These are phyloP conservation scores for Cunninghamia lanceolata DNA, from an alignment of 75 land plant genomes.

Conservation along the genomic window DNA sequence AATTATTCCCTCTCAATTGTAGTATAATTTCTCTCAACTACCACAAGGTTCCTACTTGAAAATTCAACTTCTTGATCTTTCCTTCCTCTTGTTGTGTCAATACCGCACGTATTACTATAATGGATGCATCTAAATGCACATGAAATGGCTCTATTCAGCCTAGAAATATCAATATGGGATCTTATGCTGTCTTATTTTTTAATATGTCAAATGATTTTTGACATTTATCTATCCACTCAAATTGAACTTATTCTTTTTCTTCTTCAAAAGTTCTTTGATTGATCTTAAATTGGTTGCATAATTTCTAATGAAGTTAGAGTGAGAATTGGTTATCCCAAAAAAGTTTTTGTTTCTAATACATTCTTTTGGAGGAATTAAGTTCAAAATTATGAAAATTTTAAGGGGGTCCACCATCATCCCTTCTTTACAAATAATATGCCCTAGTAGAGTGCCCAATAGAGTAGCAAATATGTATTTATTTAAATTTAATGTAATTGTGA, in stretches of 20 bases:
- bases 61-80: not conserved
- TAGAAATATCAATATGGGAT: not conserved
- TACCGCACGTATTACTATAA: not conserved
- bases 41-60: not conserved
- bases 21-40: slow-evolving; percentile 18
- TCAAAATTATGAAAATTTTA: not conserved
- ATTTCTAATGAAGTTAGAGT: not conserved
- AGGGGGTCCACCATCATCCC: not conserved
- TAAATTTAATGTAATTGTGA: not conserved
- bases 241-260: not conserved
- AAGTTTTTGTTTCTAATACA: not conserved
- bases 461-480: not conserved
- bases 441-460: not conserved
- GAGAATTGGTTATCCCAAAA: not conserved
- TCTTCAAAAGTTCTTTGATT: not conserved
- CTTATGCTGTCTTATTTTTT: not conserved
- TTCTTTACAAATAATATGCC: not conserved
- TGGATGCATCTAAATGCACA: not conserved
- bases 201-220: not conserved
- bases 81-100: not conserved
- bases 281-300: not conserved
- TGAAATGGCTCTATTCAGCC: not conserved
- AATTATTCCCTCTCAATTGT: slow-evolving; percentile 8
- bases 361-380: not conserved
- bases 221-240: not conserved